Percentiles rank a stretch among this genome's conserved stretches.
These are phyloP conservation scores for Chaetoscypha palmicola DNA, from an alignment of 2,329 filamentous ascomycete species.

Conservation along the genomic window DNA sequence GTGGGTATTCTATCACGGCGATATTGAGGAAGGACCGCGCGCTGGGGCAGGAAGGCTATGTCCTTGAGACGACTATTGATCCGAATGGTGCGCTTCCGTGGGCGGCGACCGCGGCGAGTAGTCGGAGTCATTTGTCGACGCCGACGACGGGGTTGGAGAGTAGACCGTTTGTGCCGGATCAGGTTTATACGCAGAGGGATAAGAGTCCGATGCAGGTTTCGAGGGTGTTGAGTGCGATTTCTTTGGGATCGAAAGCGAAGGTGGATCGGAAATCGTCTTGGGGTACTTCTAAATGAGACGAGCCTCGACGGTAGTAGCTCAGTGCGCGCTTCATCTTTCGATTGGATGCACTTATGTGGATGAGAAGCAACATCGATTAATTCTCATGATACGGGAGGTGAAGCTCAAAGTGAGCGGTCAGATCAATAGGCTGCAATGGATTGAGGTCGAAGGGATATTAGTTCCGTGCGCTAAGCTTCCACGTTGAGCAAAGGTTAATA, in stretches of 20 bases:
- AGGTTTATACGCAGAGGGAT: neutral
- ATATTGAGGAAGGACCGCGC: neutral
- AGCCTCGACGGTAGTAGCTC: too few relatives aligned
- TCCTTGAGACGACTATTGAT: neutral
- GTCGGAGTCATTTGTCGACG: neutral
- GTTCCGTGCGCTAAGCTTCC: too few relatives aligned
- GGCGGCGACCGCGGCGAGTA: neutral
- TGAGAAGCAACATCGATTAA: too few relatives aligned
- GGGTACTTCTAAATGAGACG: too few relatives aligned
- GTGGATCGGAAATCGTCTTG: neutral
- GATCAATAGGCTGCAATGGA: too few relatives aligned
- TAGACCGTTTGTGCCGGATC: neutral
- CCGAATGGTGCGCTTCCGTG: neutral
- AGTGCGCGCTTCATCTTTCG: too few relatives aligned
- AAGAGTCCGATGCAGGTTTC: neutral
- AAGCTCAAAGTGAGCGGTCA: too few relatives aligned
- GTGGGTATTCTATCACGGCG: neutral
- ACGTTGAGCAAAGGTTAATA: too few relatives aligned
- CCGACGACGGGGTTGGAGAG: neutral
- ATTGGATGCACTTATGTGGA: too few relatives aligned
- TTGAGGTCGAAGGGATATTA: too few relatives aligned
- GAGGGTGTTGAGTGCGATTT: neutral
- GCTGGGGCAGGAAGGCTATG: neutral
- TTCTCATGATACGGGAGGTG: too few relatives aligned
- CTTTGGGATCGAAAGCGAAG: neutral